phyloP scores from a whole-genome alignment of 768 basidiomycete genomes.

The Hydnomerulius pinastri region DNA sequence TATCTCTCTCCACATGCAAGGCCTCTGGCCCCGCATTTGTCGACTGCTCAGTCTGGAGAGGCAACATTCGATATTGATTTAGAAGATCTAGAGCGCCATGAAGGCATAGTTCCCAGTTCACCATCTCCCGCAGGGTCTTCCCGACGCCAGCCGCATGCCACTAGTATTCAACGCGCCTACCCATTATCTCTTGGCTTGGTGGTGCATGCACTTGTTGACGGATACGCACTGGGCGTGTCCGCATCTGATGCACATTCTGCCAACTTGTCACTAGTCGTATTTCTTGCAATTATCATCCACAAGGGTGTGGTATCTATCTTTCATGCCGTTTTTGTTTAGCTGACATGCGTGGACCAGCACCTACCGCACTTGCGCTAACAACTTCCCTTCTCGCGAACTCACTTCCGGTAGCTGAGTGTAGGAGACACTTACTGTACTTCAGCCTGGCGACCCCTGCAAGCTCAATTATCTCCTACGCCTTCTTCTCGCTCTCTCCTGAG shows the following conservation, averaged over 20 bases:
- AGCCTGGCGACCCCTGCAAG: constrained; percentile 82
- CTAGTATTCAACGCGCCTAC: constrained; percentile 48
- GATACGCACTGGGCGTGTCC: constrained; percentile 87
- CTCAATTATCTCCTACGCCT: constrained; percentile 72
- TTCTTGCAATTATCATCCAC: constrained; percentile 88
- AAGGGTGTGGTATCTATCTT: constrained; percentile 57
- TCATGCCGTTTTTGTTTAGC: not conserved
- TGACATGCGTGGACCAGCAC: constrained; percentile 54
- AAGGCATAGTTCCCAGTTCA: constrained; percentile 24
- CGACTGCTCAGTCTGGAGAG: constrained; percentile 17
- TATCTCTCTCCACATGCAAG: constrained; percentile 55
- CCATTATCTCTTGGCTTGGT: constrained; percentile 84
- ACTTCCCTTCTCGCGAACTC: constrained; percentile 79
- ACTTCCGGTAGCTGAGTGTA: constrained; percentile 69
- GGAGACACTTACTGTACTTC: constrained; percentile 76
- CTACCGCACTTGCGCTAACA: constrained; percentile 87
- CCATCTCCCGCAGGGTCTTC: constrained; percentile 15
- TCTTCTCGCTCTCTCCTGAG: constrained; percentile 53
- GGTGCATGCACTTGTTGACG: constrained; percentile 89
- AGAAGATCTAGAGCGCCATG: constrained; percentile 54
- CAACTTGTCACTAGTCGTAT: constrained; percentile 78
- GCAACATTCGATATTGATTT: constrained; percentile 60
- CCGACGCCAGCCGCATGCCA: constrained; percentile 7
- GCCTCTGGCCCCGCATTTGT: constrained; percentile 18
- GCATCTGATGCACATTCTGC: constrained; percentile 44